A percentile compares a stretch with the other conserved stretches of the same genome.
phyloP scores from a whole-genome alignment of 2,329 filamentous ascomycete genomes.

The Aspergillus novoparasiticus region DNA sequence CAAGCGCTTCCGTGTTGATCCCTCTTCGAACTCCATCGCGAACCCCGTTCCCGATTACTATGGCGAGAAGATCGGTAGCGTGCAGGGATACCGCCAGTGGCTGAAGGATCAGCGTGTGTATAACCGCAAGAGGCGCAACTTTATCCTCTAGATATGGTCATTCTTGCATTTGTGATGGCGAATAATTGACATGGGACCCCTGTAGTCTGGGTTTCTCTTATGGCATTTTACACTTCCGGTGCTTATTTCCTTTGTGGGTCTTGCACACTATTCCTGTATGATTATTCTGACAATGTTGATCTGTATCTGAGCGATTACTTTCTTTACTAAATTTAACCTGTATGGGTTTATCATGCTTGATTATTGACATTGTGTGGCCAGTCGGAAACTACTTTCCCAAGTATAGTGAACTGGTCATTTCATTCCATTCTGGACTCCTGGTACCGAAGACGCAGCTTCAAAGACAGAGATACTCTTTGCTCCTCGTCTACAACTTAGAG shows the following conservation, averaged over 20 bases:
- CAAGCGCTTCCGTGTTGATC: conserved; percentile 90
- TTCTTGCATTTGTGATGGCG: conserved; percentile 3
- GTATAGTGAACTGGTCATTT: no score
- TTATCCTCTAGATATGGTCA: conserved; percentile 33
- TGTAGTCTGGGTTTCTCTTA: neutral
- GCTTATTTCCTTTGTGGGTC: conserved; percentile 1
- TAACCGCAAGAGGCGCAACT: conserved; percentile 75
- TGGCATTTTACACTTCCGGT: neutral
- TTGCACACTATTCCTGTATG: conserved; percentile 4
- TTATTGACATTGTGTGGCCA: neutral
- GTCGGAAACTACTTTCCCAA: neutral
- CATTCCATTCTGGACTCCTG: neutral
- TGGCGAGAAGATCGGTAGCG: conserved; percentile 95
- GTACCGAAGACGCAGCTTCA: neutral
- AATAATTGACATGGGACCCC: neutral
- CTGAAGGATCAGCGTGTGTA: conserved; percentile 96
- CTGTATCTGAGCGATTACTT: conserved; percentile 4
- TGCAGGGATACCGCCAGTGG: conserved; percentile 90
- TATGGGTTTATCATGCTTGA: neutral
- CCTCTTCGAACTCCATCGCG: conserved; percentile 80
- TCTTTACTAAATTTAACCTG: neutral
- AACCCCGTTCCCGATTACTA: conserved; percentile 98
- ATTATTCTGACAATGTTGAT: conserved; percentile 6
- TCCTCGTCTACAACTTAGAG: conserved; percentile 27
- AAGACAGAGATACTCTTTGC: neutral